Conservation (phyloP, 2,329 filamentous ascomycete species). For the Fusarium succisae region DNA sequence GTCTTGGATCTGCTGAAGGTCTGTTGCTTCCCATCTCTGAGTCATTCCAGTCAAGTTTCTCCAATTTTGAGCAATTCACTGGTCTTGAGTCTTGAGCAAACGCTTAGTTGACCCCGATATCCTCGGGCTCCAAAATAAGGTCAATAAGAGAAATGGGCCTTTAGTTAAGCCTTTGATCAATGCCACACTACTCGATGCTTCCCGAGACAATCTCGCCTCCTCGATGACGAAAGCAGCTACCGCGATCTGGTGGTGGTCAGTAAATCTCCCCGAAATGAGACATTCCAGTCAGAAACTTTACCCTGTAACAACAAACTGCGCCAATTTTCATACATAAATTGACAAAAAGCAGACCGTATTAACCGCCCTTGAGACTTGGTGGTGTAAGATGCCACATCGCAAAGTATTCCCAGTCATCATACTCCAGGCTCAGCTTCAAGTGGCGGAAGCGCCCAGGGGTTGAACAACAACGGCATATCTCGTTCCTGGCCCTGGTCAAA, state of each 20-base stretch:
- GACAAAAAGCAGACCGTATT: neutral
- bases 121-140: neutral
- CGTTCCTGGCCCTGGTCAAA: conserved; percentile 6
- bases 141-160: neutral
- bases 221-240: neutral
- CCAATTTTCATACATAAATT: fast-evolving
- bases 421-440: neutral
- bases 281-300: neutral
- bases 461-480: neutral
- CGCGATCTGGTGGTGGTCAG: neutral
- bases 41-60: neutral
- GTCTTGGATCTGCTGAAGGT: conserved; percentile 8
- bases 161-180: neutral
- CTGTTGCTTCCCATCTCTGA: neutral
- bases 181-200: neutral
- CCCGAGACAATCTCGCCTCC: neutral
- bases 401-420: neutral
- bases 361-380: neutral
- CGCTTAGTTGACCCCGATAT: neutral
- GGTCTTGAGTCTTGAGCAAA: neutral
- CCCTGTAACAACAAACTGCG: neutral
- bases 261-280: neutral
- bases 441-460: neutral
- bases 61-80: neutral
- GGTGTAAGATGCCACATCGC: fast-evolving